Percentiles rank a stretch among this genome's conserved stretches.
Conservation (phyloP, 768 basidiomycete genomes). For the Trametes maxima region DNA sequence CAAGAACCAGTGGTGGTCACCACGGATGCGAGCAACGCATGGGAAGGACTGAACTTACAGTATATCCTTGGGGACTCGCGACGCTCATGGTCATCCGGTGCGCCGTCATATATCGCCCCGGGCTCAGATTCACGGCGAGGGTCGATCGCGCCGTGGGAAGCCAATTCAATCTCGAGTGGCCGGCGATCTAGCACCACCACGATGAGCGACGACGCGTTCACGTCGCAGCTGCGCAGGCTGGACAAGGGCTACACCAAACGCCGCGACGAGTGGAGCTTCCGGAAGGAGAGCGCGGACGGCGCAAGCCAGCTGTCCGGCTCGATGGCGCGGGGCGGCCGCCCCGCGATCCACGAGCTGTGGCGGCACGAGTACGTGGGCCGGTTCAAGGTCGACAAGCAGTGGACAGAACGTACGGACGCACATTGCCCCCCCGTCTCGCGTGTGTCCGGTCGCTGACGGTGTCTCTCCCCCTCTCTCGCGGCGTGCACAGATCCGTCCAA, state of each 20-base stretch:
- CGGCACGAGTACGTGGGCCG: constrained; percentile 61
- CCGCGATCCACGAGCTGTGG: constrained; percentile 68
- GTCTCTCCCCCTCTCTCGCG: background rate
- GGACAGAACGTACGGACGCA: constrained; percentile 31
- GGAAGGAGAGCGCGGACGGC: constrained; percentile 50
- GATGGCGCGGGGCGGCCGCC: constrained; percentile 21
- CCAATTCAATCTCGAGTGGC: constrained; percentile 20
- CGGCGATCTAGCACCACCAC: constrained; percentile 39
- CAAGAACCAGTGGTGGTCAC: constrained; percentile 5
- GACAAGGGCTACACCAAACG: constrained; percentile 49
- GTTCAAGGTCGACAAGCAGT: constrained; percentile 58
- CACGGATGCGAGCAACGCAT: constrained; percentile 16
- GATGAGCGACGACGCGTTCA: constrained; percentile 44
- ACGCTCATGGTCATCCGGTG: constrained; percentile 31
- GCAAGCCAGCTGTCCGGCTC: constrained; percentile 21
- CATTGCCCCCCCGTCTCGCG: background rate
- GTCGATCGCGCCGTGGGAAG: constrained; percentile 24
- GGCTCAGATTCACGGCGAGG: constrained; percentile 20
- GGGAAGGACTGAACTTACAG: constrained; percentile 48
- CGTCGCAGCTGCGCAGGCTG: constrained; percentile 35
- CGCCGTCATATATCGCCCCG: constrained; percentile 24
- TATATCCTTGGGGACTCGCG: constrained; percentile 43
- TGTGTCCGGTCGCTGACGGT: background rate
- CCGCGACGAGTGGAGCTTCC: constrained; percentile 58
- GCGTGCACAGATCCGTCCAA: constrained; percentile 47